Evolutionary conservation across 116 monocot species (phyloP).

Genomic region (Posidonia oceanica): DNA sequence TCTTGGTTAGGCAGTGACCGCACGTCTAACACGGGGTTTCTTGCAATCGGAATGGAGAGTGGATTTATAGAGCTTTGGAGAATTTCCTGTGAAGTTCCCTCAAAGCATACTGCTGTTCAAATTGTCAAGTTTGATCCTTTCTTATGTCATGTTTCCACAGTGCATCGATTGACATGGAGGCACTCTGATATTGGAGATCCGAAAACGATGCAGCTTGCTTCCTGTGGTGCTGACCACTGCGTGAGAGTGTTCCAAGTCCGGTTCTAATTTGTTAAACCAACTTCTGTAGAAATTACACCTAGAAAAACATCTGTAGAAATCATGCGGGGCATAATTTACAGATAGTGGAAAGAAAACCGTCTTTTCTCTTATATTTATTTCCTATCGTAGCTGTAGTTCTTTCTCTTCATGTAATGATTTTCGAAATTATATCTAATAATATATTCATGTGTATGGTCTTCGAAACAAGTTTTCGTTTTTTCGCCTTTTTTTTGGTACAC

Average conservation of each 20-base stretch:
- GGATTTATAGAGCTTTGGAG: slow-evolving; percentile 86
- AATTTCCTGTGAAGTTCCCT: slow-evolving; percentile 15
- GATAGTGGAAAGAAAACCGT: background rate
- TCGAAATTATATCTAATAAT: too few species aligned
- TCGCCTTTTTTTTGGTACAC: too few species aligned
- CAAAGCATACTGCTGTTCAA: slow-evolving; percentile 18
- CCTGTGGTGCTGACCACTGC: slow-evolving; percentile 87
- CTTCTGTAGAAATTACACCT: background rate
- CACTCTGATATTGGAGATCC: slow-evolving; percentile 15
- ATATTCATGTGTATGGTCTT: too few species aligned
- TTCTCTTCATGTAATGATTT: too few species aligned
- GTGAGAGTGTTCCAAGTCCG: slow-evolving; percentile 64
- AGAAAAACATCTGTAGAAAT: background rate
- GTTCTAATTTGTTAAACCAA: background rate
- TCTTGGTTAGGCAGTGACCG: slow-evolving; percentile 54
- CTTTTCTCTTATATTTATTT: background rate
- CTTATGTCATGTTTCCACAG: slow-evolving; percentile 67
- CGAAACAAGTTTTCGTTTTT: too few species aligned
- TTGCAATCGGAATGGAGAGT: slow-evolving; percentile 91
- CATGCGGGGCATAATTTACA: background rate
- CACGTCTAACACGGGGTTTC: slow-evolving; percentile 29
- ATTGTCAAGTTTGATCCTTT: slow-evolving; percentile 41
- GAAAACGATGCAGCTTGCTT: slow-evolving; percentile 44
- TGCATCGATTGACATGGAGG: slow-evolving; percentile 59
- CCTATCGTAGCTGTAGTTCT: background rate